Evolutionary conservation across 305 asterid species (phyloP).

Genomic region (Plantago coronopus): DNA sequence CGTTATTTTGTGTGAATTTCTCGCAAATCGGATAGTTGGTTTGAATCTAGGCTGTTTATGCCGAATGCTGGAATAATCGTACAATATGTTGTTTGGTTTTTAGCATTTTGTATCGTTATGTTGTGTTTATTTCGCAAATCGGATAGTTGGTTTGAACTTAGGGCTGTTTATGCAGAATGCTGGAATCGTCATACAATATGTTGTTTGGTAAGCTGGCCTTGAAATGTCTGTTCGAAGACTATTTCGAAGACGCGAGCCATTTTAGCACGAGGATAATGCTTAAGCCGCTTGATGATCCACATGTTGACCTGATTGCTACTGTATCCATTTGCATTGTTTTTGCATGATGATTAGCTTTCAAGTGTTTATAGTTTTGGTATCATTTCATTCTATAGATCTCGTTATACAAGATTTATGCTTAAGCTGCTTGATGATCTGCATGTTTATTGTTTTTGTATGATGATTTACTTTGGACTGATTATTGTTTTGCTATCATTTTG

Average conservation of each 20-base stretch:
- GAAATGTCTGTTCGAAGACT: slow-evolving; percentile 76
- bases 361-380: not conserved
- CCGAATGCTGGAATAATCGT: too few relatives aligned
- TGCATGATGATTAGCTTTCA: not conserved
- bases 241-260: slow-evolving; percentile 64
- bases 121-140: too few relatives aligned
- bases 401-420: too few relatives aligned
- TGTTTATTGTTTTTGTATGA: not conserved
- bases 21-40: too few relatives aligned
- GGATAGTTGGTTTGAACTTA: slow-evolving; percentile 12
- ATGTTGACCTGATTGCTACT: slow-evolving; percentile 81
- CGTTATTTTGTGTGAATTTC: not conserved
- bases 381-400: slow-evolving; percentile 1
- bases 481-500: not conserved
- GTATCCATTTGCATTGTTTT: slow-evolving; percentile 42
- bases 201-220: slow-evolving; percentile 75
- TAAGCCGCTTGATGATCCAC: slow-evolving; percentile 83
- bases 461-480: not conserved
- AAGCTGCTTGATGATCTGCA: not conserved
- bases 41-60: too few relatives aligned
- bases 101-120: too few relatives aligned
- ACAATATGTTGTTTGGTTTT: too few relatives aligned
- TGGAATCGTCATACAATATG: slow-evolving; percentile 76
- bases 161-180: slow-evolving; percentile 55
- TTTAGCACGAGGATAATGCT: slow-evolving; percentile 73